A percentile compares a stretch with the other conserved stretches of the same genome.
Evolutionary conservation across 2,329 filamentous ascomycete genomes (phyloP).

Genomic region (Aureobasidium sp.): DNA sequence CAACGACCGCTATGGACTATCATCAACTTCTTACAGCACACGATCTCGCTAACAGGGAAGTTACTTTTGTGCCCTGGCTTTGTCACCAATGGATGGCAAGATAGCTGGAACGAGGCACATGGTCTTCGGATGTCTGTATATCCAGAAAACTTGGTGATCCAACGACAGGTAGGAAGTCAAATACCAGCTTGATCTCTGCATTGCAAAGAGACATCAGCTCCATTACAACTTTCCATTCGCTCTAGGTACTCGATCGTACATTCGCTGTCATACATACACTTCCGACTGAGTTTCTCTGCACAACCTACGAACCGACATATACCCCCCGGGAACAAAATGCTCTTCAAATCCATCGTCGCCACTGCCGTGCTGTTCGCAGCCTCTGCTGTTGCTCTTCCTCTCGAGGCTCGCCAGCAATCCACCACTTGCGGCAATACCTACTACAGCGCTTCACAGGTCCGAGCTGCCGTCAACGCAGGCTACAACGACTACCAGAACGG

Average conservation of each 20-base stretch:
- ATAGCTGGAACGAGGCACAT: not conserved
- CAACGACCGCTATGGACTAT: not conserved
- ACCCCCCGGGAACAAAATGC: constrained; percentile 17
- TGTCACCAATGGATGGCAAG: not conserved
- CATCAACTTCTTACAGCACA: not conserved
- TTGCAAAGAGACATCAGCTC: not conserved
- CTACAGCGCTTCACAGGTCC: constrained; percentile 46
- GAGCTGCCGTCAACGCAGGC: constrained; percentile 44
- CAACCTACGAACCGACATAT: too few relatives aligned
- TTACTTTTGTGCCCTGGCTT: not conserved
- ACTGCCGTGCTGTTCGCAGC: constrained; percentile 24
- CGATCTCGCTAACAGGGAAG: not conserved
- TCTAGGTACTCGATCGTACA: not conserved
- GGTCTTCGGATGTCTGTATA: not conserved
- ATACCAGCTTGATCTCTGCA: constrained; percentile 4
- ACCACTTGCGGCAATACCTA: constrained; percentile 48
- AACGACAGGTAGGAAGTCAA: not conserved
- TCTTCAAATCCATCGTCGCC: constrained; percentile 23
- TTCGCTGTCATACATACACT: not conserved
- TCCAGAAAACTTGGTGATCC: not conserved
- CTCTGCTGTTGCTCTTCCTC: constrained; percentile 22
- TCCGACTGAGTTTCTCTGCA: too few relatives aligned
- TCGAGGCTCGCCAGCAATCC: constrained; percentile 37
- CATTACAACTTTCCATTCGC: not conserved
- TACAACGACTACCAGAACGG: constrained; percentile 41